Percentiles rank a stretch among this genome's conserved stretches.
phyloP scores from a whole-genome alignment of 163 green algal genomes.

The Volvox carteri region DNA sequence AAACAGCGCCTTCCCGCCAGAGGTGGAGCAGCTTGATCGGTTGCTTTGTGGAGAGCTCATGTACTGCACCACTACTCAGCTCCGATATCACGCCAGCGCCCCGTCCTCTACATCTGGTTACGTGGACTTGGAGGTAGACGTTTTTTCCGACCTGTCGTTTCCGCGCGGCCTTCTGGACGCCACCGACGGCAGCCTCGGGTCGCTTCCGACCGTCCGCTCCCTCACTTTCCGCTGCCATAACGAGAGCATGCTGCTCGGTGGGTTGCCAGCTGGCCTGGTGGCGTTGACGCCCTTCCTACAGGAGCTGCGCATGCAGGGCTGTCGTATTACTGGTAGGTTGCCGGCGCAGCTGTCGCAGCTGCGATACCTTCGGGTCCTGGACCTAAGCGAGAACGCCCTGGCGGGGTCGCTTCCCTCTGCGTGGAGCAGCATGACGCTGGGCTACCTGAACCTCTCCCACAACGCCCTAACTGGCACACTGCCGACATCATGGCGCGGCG shows the following conservation, averaged over 20 bases:
- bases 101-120: background rate
- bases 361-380: constrained; percentile 59
- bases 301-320: constrained; percentile 53
- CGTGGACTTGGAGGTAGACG: constrained; percentile 6
- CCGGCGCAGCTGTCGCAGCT: constrained; percentile 32
- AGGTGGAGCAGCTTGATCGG: constrained; percentile 57
- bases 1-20: background rate
- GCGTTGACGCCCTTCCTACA: constrained; percentile 46
- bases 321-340: background rate
- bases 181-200: background rate
- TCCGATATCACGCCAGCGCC: constrained; percentile 13
- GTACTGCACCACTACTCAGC: constrained; percentile 55
- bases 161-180: constrained; percentile 15
- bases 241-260: constrained; percentile 30
- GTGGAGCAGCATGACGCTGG: constrained; percentile 56
- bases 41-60: constrained; percentile 55
- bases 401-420: constrained; percentile 50
- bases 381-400: constrained; percentile 64
- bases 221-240: constrained; percentile 16
- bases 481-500: constrained; percentile 38
- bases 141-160: background rate
- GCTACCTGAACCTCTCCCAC: constrained; percentile 60
- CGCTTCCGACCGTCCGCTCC: constrained; percentile 14
- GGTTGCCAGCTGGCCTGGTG: constrained; percentile 36
- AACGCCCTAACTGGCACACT: constrained; percentile 61